These are phyloP conservation scores for Raphanus sativus DNA, from an alignment of 345 rosid genomes.

Conservation along the genomic window DNA sequence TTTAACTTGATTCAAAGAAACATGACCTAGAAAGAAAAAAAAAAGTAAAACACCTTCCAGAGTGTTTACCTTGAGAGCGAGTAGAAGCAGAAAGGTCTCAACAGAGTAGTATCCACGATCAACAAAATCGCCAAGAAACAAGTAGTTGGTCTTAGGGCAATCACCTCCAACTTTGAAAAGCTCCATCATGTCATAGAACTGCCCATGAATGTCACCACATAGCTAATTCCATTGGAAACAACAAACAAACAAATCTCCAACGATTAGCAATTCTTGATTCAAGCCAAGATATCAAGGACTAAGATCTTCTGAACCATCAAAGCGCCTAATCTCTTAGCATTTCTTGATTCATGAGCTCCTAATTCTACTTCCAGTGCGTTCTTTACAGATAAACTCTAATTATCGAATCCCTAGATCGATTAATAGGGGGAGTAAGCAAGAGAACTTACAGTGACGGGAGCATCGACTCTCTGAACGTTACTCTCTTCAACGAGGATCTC, in stretches of 20 bases:
- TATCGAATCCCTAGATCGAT: conserved; percentile 20
- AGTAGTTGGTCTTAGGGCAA: conserved; percentile 91
- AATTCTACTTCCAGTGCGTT: background rate
- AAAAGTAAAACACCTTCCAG: background rate
- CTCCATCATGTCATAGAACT: conserved; percentile 96
- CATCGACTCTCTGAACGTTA: conserved; percentile 95
- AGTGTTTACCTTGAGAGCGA: conserved; percentile 86
- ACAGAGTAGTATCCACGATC: conserved; percentile 95
- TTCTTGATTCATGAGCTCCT: background rate
- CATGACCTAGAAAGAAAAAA: background rate
- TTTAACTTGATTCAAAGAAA: background rate
- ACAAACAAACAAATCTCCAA: background rate
- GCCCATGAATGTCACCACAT: conserved; percentile 98
- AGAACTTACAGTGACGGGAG: conserved; percentile 82
- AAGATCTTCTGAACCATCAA: no score
- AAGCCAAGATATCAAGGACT: no score
- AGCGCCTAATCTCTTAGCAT: background rate
- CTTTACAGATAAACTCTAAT: background rate
- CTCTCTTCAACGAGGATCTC: conserved; percentile 96
- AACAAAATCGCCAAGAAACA: conserved; percentile 97
- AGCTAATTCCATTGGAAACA: conserved; percentile 42
- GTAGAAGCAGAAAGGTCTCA: conserved; percentile 88
- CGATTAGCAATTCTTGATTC: conserved; percentile 20
- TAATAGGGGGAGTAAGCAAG: conserved; percentile 20
- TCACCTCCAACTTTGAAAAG: conserved; percentile 95